Conservation (phyloP, 2,329 filamentous ascomycete genomes). For the Neofusicoccum parvum region DNA sequence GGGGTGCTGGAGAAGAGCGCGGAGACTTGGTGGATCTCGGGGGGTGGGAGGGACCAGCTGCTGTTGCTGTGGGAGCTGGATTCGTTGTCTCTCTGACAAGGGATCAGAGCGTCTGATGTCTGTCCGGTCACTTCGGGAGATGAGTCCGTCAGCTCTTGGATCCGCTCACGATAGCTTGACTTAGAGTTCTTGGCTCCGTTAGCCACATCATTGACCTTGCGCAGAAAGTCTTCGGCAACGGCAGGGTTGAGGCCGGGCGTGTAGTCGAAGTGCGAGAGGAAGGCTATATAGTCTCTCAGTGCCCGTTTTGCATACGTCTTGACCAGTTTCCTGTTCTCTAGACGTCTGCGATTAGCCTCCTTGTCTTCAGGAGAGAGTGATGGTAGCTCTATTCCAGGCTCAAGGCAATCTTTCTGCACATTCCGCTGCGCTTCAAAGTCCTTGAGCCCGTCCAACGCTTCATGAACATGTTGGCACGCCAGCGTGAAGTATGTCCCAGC, state of each 20-base stretch:
- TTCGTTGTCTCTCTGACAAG: not conserved
- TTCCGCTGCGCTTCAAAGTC: slow-evolving; percentile 37
- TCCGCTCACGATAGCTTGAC: not conserved
- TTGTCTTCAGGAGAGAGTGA: slow-evolving; percentile 49
- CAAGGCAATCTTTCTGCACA: slow-evolving; percentile 27
- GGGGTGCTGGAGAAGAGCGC: slow-evolving; percentile 72
- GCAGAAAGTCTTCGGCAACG: slow-evolving; percentile 58
- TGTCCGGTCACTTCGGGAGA: not conserved
- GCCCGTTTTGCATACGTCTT: slow-evolving; percentile 76
- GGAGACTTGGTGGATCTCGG: slow-evolving; percentile 58
- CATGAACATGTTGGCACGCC: slow-evolving; percentile 66
- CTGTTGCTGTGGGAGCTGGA: not conserved
- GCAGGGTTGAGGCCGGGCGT: slow-evolving; percentile 69
- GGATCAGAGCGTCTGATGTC: slow-evolving; percentile 4
- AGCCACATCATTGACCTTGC: slow-evolving; percentile 60
- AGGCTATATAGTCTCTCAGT: slow-evolving; percentile 72
- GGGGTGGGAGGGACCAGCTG: slow-evolving; percentile 45
- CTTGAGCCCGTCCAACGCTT: slow-evolving; percentile 55
- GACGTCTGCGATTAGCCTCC: slow-evolving; percentile 49
- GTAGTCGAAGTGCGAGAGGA: slow-evolving; percentile 76
- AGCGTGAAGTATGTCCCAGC: slow-evolving; percentile 72
- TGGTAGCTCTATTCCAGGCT: slow-evolving; percentile 32
- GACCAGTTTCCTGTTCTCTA: slow-evolving; percentile 68
- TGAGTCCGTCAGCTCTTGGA: not conserved
- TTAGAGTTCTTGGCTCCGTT: slow-evolving; percentile 23